These are phyloP conservation scores for Hebeloma cylindrosporum DNA, from an alignment of 768 basidiomycete genomes.

Conservation along the genomic window DNA sequence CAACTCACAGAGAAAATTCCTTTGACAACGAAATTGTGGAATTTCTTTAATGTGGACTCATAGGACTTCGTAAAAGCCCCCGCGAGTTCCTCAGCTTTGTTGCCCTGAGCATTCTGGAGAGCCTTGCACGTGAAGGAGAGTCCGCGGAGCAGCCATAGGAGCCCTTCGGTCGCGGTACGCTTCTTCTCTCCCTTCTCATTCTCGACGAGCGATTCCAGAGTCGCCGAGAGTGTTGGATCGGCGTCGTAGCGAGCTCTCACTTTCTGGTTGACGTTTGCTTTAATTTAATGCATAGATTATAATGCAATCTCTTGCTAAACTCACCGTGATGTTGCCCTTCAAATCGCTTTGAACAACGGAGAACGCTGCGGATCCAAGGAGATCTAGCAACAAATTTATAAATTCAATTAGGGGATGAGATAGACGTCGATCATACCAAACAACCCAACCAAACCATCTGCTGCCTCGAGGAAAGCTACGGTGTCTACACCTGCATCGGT, in stretches of 20 bases:
- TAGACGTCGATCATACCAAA: constrained; percentile 65
- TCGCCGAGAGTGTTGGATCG: constrained; percentile 60
- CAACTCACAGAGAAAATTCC: constrained; percentile 56
- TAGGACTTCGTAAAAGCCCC: constrained; percentile 81
- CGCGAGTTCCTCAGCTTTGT: constrained; percentile 63
- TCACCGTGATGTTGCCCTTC: constrained; percentile 87
- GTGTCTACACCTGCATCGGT: constrained; percentile 90
- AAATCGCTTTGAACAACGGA: constrained; percentile 80
- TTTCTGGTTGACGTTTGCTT: constrained; percentile 62
- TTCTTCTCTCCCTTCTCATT: constrained; percentile 90
- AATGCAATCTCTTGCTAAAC: constrained; percentile 22
- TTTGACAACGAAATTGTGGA: constrained; percentile 78
- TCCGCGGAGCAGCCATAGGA: constrained; percentile 93
- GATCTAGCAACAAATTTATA: constrained; percentile 47
- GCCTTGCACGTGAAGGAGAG: constrained; percentile 87
- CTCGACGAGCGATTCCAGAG: constrained; percentile 80
- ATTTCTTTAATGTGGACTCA: constrained; percentile 75
- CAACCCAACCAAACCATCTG: constrained; percentile 82
- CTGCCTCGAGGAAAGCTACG: constrained; percentile 80
- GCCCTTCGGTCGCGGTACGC: constrained; percentile 82
- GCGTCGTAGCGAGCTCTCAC: constrained; percentile 77
- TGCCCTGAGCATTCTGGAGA: constrained; percentile 66
- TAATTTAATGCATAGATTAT: background rate
- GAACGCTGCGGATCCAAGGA: constrained; percentile 86
- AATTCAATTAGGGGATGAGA: background rate